Percentiles rank a stretch among this genome's conserved stretches.
Evolutionary conservation across 176 grass and related monocot genomes (phyloP).

Genomic region (Pontederia paniculata): DNA sequence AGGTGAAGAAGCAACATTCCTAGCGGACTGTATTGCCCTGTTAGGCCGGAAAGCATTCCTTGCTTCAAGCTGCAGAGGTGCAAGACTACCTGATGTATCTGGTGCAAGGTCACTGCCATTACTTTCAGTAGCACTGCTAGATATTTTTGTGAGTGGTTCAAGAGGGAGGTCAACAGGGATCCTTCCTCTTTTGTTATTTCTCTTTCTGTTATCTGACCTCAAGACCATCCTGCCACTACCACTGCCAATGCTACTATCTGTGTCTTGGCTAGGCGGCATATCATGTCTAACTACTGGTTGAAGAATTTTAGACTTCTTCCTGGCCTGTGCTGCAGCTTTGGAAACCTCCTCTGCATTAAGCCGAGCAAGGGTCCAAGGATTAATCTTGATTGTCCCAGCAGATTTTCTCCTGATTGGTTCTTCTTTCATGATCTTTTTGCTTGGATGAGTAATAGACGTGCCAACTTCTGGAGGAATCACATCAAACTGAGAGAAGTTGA

Average conservation of each 20-base stretch:
- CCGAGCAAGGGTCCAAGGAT: slow-evolving; percentile 88
- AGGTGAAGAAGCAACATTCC: slow-evolving; percentile 50
- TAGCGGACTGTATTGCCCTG: slow-evolving; percentile 29
- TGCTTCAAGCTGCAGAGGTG: slow-evolving; percentile 83
- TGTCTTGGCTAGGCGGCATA: slow-evolving; percentile 17
- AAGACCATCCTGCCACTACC: slow-evolving; percentile 22
- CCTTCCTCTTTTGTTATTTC: slow-evolving; percentile 30
- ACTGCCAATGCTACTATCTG: slow-evolving; percentile 22
- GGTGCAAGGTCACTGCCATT: slow-evolving; percentile 31
- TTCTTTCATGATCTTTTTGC: slow-evolving; percentile 50
- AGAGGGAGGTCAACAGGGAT: slow-evolving; percentile 57
- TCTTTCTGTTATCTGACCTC: slow-evolving; percentile 32
- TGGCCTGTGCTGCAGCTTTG: slow-evolving; percentile 68
- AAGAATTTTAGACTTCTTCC: slow-evolving; percentile 84
- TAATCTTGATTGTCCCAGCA: slow-evolving; percentile 68
- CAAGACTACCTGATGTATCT: slow-evolving; percentile 50
- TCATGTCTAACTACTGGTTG: slow-evolving; percentile 52
- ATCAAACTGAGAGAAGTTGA: slow-evolving; percentile 52
- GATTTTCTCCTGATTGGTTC: slow-evolving; percentile 62
- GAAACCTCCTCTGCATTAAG: slow-evolving; percentile 96
- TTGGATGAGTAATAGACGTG: slow-evolving; percentile 40
- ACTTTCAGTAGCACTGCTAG: slow-evolving; percentile 45
- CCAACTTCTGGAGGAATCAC: slow-evolving; percentile 78
- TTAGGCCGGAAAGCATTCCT: slow-evolving; percentile 70
- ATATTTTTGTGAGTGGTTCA: slow-evolving; percentile 61